phyloP scores from a whole-genome alignment of 768 basidiomycete species.

The Royoungia palumana region DNA sequence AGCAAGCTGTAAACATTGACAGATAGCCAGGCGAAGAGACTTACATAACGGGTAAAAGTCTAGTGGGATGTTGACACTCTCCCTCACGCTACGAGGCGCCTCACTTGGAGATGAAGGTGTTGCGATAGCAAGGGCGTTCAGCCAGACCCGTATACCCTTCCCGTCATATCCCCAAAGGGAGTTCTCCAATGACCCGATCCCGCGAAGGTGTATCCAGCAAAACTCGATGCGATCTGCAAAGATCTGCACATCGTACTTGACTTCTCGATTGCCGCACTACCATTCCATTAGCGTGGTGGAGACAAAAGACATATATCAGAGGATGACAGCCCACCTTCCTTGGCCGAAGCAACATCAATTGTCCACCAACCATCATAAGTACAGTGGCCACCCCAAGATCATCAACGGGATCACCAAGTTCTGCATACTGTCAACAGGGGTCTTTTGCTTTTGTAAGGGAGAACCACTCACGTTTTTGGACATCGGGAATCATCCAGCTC shows the following conservation, averaged over 20 bases:
- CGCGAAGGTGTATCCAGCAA: constrained; percentile 97
- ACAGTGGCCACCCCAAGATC: constrained; percentile 94
- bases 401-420: constrained; percentile 89
- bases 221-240: constrained; percentile 97
- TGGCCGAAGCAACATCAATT: constrained; percentile 84
- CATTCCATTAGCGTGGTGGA: not conserved
- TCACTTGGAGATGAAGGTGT: constrained; percentile 40
- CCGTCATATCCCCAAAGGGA: constrained; percentile 98
- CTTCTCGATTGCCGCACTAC: constrained; percentile 81
- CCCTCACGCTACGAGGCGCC: constrained; percentile 60
- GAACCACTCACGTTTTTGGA: constrained; percentile 78
- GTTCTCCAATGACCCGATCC: constrained; percentile 91
- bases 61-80: constrained; percentile 88
- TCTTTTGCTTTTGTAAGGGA: not conserved
- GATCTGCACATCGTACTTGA: constrained; percentile 96
- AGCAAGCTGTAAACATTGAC: constrained; percentile 1
- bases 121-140: constrained; percentile 93
- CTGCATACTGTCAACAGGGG: constrained; percentile 39
- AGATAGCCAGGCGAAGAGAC: constrained; percentile 16
- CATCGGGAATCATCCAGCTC: constrained; percentile 95
- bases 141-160: constrained; percentile 84
- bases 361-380: constrained; percentile 91
- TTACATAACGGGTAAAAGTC: constrained; percentile 96
- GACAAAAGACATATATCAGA: not conserved
- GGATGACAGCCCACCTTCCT: constrained; percentile 59